Evolutionary conservation across 2,329 filamentous ascomycete genomes (phyloP), one percentile per base, ranked within the genome.

Genomic region (Fusarium decemcellulare): DNA sequence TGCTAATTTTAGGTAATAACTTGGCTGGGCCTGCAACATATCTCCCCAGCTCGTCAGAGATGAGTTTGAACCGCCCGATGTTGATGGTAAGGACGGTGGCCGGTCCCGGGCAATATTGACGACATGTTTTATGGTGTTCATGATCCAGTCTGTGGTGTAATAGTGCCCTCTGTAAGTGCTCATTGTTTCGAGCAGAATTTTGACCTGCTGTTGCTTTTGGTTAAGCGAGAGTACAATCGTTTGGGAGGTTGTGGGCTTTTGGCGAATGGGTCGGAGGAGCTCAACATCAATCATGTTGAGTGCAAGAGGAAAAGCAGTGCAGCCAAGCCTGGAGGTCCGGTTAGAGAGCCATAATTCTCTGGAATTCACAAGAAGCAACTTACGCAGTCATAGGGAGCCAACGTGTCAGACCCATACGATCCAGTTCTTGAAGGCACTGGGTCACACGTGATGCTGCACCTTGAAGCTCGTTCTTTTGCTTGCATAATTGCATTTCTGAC

Each of bases 381-480:
- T 59, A 74, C 72, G 72, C 72, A 44, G 71, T 74, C 72, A 74
- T 74, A 1, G 72, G 72, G 0, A 74, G 36, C 67, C 71, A 74
- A 0, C 72, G 63, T 0, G 72, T 75, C 0, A 74, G 10, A 0
- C 71, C 61, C 0, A 72, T 9, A 0, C 72, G 67, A 0, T 67
- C 70, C 2, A 74, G 53, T 11, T 74, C 72, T 2, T 70, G 60
- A 0, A 74, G 55, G 5, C 72, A 75, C 9, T 74, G 65, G 2
- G 70, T 74, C 0, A 74, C 65, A 7, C 72, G 60, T 0, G 72
- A 71, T 10, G 67, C 70, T 0, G 72, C 72, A 1, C 72, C 70
- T 32, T 75, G 72, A 0, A 74, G 67, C n/a, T 75, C 72, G 23
- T 73, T 68, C 5, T 66, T 73, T 18, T 74, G 72, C 6, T 64